Base-by-base conservation (phyloP, 495 filamentous ascomycete genomes). In the Pseudotulostoma volvatum region DNA sequence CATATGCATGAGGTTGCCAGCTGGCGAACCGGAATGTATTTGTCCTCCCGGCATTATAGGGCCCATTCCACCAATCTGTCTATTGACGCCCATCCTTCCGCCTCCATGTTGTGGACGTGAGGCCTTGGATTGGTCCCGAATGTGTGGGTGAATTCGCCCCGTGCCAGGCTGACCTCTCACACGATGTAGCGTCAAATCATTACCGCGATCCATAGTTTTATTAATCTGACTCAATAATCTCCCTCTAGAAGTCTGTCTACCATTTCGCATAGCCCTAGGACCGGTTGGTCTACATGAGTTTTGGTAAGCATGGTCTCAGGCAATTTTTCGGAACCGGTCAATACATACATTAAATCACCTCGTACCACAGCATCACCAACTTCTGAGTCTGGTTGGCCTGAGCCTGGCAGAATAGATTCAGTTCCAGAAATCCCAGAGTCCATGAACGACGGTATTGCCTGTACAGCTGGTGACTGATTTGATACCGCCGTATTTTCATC, bases 201-300 rank as follows among this genome's bases (percentile, higher is more conserved):
- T 59, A 15, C 64, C 67, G 37, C 90, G 75, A 44, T 92, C 83
- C 75, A 97, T 71, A n/a, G 74, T 74, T 44, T 80, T 81, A 52
- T 83, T 79, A 48, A 96, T 71, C 43, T 96, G 84, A 37, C 84
- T 83, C 39, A 96, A 64, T 61, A 96, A 76, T 28, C 85, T 74
- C 48, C 80, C 82, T 38, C 80, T 74, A 31, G 75, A 70, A 18
- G 64, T 64, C 36, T 53, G 53, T 41, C 59, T 64, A 19, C 69
- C 70, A 53, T 81, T 82, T 42, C 90, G 79, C 92, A 97, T 96
- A 3, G 87, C 84, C 57, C 85, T 90, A 16, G 90, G 90, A 31
- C 86, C 90, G 7, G 88, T 96, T 13, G 90, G 90, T 51, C 87
- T 95, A 47, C 34, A 36, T 41, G 21, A 36, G 42, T 18, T 31